Evolutionary conservation across 495 filamentous ascomycete genomes (phyloP), one percentile per base, ranked within the genome.

Genomic region (Penicillium manginii): DNA sequence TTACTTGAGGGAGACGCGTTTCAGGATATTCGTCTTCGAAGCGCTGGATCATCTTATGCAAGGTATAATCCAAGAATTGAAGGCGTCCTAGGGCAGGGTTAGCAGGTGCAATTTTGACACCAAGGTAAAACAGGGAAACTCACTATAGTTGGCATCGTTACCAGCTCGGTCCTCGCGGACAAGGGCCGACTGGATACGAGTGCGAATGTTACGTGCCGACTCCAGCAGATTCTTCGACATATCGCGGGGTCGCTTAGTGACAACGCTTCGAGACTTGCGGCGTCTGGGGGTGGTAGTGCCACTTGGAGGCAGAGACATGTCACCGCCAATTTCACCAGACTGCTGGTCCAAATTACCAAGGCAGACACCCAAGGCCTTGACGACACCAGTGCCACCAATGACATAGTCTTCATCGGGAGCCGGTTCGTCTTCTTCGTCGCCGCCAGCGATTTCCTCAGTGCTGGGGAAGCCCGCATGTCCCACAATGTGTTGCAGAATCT

Each of bases 1-100:
- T 53, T 18, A 60, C 21, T 39, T 57, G 70, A 15, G 75, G 58
- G 11, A 92, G 72, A 14, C 91, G 86, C 2, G 88, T 93, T 67
- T 98, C 94, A 11, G 94, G 94, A 65, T 91, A 98, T 73, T 97
- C 93, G 65, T 93, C 87, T 68, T 98, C 94, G 60, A 98, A 98
- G 18, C 94, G 90, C 66, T 89, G 84, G 67, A 98, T 97, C 77
- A 98, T 96, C 60, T 86, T 85, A 59, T 90, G 83, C 7, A 98
- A 83, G 2, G 94, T 98, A 51, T 89, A 81, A 64, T 97, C 93
- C 29, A 98, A 84, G 81, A 96, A 97, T 48, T 91, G 82, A 22
- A 98, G 86, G 58, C 90, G 90, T 42, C 86, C 89, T 92, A 54
- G 29, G 19, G 49, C 33, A 22, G 43, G 18, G 55, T 76, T 58